Base-by-base conservation (phyloP, 371 early-diverging fungal species). In the Chytridium lagenaria region DNA sequence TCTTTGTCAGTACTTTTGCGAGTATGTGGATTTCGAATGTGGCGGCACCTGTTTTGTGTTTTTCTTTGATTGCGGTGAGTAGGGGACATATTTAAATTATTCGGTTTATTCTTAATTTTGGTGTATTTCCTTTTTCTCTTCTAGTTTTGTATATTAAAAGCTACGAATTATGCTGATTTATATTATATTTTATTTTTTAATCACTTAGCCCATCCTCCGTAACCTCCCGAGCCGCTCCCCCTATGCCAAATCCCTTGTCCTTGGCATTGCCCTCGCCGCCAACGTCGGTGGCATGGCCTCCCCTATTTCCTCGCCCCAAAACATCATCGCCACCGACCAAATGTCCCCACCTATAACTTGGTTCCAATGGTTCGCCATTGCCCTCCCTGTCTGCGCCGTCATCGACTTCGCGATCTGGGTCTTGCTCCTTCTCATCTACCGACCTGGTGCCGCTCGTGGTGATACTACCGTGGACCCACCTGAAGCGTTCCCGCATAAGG, bases 21-120 rank as follows among this genome's bases (percentile, higher is more conserved):
- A 93, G 93, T 83, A 97, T 97, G 97, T 96, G 95, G 96, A 97
- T 98, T 76, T 91, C 91, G 65, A 98, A 98, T 77, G 98, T 98
- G 2, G 98, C 98, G 2, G 96, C 98, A 0, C 98, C 98, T 19
- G 97, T 97, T 12, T 86, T 98, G 30, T 98, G 98, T 83, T 96
- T 97, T 75, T 95, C 95, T 34, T 81, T 98, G 71, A 93, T 97
- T 65, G 90, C 90, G 84, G 92, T 91, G 78, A 69, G 81, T 76
- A 51, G 3, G 30, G 12, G n/a, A n/a, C n/a, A n/a, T n/a, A n/a
- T n/a, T n/a, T n/a, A n/a, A n/a, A n/a, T n/a, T n/a, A n/a, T n/a
- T n/a, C n/a, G n/a, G n/a, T n/a, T n/a, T n/a, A n/a, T n/a, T n/a
- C n/a, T n/a, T n/a, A n/a, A n/a, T n/a, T n/a, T n/a, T n/a, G n/a